Percentiles rank a stretch among this genome's conserved stretches.
These are phyloP conservation scores for Leishmania aethiopica DNA, from an alignment of 208 protist species.

Conservation along the genomic window DNA sequence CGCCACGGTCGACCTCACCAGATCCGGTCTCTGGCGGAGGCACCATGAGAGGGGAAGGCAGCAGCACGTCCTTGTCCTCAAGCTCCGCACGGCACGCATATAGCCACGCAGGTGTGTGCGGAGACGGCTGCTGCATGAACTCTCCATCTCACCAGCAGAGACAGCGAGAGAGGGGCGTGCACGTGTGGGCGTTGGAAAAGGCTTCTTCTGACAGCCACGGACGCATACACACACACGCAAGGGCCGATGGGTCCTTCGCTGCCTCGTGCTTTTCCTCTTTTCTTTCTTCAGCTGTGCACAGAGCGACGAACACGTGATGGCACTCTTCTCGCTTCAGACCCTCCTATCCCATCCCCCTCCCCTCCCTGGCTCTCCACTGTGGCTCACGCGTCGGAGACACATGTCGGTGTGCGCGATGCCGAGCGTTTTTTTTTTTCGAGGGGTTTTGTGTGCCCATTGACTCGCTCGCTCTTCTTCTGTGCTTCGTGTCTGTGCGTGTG, in stretches of 20 bases:
- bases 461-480: neutral
- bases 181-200: neutral
- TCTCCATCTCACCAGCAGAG: neutral
- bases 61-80: neutral
- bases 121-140: neutral
- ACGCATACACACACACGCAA: neutral
- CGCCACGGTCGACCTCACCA: neutral
- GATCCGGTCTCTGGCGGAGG: neutral
- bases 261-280: neutral
- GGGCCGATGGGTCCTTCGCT: neutral
- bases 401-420: neutral
- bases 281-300: neutral
- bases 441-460: neutral
- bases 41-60: neutral
- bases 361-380: neutral
- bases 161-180: neutral
- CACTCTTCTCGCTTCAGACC: neutral
- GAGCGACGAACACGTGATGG: neutral
- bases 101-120: neutral
- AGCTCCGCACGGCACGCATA: neutral
- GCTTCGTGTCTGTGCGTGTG: neutral
- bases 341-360: neutral
- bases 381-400: neutral
- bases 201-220: neutral
- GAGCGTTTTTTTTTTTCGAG: neutral